Evolutionary conservation across 2,329 filamentous ascomycete species (phyloP).

Genomic region (Sporothrix brasiliensis): DNA sequence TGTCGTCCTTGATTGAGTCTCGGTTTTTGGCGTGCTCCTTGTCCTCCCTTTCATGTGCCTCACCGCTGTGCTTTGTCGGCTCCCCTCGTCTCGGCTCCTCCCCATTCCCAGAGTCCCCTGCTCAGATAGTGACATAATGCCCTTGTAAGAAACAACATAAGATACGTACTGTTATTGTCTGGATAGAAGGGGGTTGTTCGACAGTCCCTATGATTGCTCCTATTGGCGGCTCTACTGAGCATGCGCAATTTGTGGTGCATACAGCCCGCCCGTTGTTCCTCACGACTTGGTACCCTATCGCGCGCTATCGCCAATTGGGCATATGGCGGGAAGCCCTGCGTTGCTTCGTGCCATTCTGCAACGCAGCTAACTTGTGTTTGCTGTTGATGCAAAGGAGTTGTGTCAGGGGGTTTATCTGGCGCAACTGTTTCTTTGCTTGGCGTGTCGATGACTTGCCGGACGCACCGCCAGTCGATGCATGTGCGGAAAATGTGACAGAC

Average conservation of each 20-base stretch:
- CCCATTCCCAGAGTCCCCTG: not conserved
- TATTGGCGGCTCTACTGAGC: conserved; percentile 1
- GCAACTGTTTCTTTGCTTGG: not conserved
- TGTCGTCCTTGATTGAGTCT: not conserved
- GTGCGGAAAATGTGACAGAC: conserved; percentile 20
- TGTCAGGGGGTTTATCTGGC: conserved; percentile 10
- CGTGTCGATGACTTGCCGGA: not conserved
- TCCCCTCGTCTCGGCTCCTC: conserved; percentile 15
- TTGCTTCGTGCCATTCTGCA: conserved; percentile 24
- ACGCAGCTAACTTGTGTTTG: conserved; percentile 1
- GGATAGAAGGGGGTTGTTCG: not conserved
- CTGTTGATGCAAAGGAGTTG: conserved; percentile 21
- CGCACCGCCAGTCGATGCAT: conserved; percentile 10
- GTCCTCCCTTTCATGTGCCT: not conserved
- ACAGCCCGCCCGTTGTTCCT: conserved; percentile 17
- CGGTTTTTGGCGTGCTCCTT: not conserved
- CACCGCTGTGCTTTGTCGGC: not conserved
- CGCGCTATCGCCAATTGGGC: conserved; percentile 26
- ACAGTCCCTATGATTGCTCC: conserved; percentile 6
- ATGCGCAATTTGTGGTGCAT: conserved; percentile 28
- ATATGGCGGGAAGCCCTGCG: conserved; percentile 14
- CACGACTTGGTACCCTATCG: conserved; percentile 25
- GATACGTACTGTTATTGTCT: not conserved
- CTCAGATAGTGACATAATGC: conserved; percentile 21
- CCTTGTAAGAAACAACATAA: not conserved